These are phyloP conservation scores for Cardamine resedifolia DNA, from an alignment of 345 rosid genomes.

Conservation along the genomic window DNA sequence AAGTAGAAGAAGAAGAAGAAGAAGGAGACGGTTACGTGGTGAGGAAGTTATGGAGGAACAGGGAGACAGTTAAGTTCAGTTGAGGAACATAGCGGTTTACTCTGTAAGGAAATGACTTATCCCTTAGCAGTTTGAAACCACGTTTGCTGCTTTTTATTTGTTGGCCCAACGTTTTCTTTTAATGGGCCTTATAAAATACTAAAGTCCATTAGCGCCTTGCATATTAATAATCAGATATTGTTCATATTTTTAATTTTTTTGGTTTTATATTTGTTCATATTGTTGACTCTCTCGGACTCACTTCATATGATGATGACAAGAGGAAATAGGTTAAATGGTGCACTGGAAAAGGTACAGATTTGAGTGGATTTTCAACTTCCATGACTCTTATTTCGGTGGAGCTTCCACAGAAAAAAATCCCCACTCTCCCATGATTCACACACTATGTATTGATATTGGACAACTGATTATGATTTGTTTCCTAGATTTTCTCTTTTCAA, in stretches of 20 bases:
- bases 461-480: background rate
- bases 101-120: slow-evolving; percentile 1
- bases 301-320: background rate
- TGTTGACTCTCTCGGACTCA: background rate
- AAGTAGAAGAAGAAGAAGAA: slow-evolving; percentile 38
- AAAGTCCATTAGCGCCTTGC: background rate
- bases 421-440: slow-evolving; percentile 33
- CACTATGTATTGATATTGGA: slow-evolving; percentile 9
- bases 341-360: background rate
- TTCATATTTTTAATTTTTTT: background rate
- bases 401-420: slow-evolving; percentile 7
- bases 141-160: background rate
- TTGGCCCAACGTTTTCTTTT: background rate
- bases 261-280: background rate
- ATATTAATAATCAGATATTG: background rate
- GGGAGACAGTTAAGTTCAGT: slow-evolving; percentile 35
- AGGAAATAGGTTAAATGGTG: background rate
- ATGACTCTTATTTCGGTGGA: slow-evolving; percentile 25
- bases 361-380: slow-evolving; percentile 27
- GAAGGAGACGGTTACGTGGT: slow-evolving; percentile 34
- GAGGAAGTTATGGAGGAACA: slow-evolving; percentile 34
- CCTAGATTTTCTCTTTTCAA: background rate
- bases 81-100: slow-evolving; percentile 37
- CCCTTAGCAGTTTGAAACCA: slow-evolving; percentile 8
- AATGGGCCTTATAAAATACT: slow-evolving; percentile 10